Base-by-base conservation (phyloP, 805 yeast genomes). In the Yarrowia sp. region DNA sequence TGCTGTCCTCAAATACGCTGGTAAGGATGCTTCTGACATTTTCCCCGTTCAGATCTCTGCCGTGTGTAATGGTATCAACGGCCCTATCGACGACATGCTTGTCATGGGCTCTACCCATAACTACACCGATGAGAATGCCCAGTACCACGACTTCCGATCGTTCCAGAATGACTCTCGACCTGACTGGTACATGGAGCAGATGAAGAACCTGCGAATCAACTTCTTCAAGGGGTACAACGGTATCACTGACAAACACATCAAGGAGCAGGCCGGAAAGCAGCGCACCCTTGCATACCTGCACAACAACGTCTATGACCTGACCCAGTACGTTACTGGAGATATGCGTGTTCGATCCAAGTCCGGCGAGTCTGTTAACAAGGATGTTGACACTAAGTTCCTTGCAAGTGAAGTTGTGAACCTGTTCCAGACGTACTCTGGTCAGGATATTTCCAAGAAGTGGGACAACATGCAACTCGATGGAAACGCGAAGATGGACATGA, bases 1-100 rank as follows among this genome's bases (percentile, higher is more conserved):
- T 11, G 74, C 72, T 26, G 68, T 78, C n/a, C 70, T 75, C 26
- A 67, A 69, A 36, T 78, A 78, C 49, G 80, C 79, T 9, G 81
- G 81, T 17, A 65, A 66, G 22, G 80, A 76, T 54, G 66, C 73
- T 5, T 65, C 73, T 7, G 74, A 72, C 56, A 48, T 78, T 54
- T 78, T 78, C 67, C 81, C 81, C 1, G 65, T 78, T 11, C 81
- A 76, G 48, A 67, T 78, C 1, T 76, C 79, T 1, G 79, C 78
- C 1, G 74, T 76, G 1, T 78, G 81, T 62, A 71, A 69, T 12
- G 76, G 77, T n/a, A 66, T 66, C 26, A 70, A 73, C 30, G 77
- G 79, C 4, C 67, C 71, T 16, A 67, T 76, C 21, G 70, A 74
- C 49, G 74, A 75, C 2, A 63, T 70, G 30, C 51, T 71, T 38